These are phyloP conservation scores for Apocynum venetum DNA, from an alignment of 257 asterid genomes.

Conservation along the genomic window DNA sequence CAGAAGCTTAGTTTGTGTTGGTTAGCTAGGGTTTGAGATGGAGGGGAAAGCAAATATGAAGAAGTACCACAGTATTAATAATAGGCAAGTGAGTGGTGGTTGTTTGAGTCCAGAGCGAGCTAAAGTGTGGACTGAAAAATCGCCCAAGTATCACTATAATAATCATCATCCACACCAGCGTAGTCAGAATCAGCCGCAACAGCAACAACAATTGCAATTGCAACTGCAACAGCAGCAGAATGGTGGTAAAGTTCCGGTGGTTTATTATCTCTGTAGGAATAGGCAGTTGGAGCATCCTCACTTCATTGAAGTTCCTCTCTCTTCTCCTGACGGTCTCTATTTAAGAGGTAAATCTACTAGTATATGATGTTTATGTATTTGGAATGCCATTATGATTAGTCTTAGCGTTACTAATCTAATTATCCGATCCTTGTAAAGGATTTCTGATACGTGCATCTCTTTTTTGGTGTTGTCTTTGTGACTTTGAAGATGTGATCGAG, in stretches of 20 bases:
- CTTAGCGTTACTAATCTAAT: not conserved
- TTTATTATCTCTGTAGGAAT: conserved; percentile 80
- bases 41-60: conserved; percentile 45
- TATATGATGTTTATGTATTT: not conserved
- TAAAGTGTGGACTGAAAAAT: conserved; percentile 79
- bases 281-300: conserved; percentile 96
- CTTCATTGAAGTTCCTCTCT: conserved; percentile 86
- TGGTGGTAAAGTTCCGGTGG: conserved; percentile 56
- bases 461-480: not conserved
- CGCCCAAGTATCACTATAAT: conserved; percentile 59
- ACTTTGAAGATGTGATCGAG: conserved; percentile 69
- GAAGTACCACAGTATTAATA: conserved; percentile 25
- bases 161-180: conserved; percentile 29
- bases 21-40: conserved; percentile 23
- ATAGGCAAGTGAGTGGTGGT: conserved; percentile 25
- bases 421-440: not conserved
- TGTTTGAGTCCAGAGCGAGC: conserved; percentile 68
- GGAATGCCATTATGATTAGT: not conserved
- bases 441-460: conserved; percentile 15
- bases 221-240: conserved; percentile 28
- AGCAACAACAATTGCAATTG: conserved; percentile 26
- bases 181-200: conserved; percentile 14
- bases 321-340: conserved; percentile 80
- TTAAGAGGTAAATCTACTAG: conserved; percentile 55
- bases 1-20: not conserved